phyloP scores from a whole-genome alignment of 2,329 filamentous ascomycete species.

The Coleophoma eucalyptorum region DNA sequence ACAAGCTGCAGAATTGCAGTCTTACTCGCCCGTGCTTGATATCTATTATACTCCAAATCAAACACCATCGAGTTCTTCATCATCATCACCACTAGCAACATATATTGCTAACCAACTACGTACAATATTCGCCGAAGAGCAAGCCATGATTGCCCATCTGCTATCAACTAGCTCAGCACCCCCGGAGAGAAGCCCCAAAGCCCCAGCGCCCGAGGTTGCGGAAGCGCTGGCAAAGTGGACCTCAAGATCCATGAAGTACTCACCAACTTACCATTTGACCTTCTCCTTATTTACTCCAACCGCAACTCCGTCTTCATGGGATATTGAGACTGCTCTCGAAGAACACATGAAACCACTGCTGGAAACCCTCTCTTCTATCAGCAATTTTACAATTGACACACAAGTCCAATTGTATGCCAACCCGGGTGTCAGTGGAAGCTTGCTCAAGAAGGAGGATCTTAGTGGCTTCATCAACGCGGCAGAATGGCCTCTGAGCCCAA shows the following conservation, averaged over 20 bases:
- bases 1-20: constrained; percentile 59
- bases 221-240: constrained; percentile 65
- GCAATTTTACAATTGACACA: constrained; percentile 93
- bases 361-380: constrained; percentile 74
- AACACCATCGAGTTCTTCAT: constrained; percentile 61
- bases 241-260: constrained; percentile 84
- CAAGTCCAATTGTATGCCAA: constrained; percentile 93
- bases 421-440: constrained; percentile 54
- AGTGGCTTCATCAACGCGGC: constrained; percentile 96
- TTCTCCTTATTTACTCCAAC: constrained; percentile 91
- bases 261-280: constrained; percentile 89
- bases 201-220: constrained; percentile 45
- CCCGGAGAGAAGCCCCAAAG: constrained; percentile 40
- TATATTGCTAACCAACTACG: constrained; percentile 78
- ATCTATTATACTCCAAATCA: constrained; percentile 72
- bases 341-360: constrained; percentile 81
- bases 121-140: constrained; percentile 80
- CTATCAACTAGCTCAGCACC: constrained; percentile 57
- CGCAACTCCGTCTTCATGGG: constrained; percentile 79
- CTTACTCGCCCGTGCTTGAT: constrained; percentile 68
- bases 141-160: constrained; percentile 76
- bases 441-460: constrained; percentile 79
- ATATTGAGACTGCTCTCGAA: constrained; percentile 77
- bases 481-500: constrained; percentile 94
- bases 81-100: constrained; percentile 68